Conservation (phyloP, 108 stramenopile species). For the Conticribra weissflogii region DNA sequence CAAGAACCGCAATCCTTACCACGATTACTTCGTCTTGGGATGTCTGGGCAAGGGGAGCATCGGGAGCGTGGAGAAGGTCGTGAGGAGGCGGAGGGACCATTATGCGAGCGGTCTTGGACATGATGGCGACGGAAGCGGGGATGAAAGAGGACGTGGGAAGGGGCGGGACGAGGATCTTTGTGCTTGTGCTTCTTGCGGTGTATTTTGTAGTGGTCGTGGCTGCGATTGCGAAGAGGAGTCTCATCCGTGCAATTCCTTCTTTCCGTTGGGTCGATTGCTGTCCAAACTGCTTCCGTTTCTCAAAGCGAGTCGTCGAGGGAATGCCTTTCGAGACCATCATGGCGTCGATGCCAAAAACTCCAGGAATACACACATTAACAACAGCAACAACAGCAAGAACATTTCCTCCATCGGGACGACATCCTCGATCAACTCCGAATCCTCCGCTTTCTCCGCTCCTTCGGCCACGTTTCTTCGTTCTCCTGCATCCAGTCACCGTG, state of each 20-base stretch:
- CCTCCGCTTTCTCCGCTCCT: slow-evolving; percentile 19
- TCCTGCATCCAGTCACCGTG: too few species aligned
- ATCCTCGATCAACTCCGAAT: slow-evolving; percentile 21
- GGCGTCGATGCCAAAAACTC: background rate
- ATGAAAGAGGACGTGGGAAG: too few species aligned
- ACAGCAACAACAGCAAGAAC: background rate
- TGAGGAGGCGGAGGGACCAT: slow-evolving; percentile 8
- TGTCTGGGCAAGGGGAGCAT: slow-evolving; percentile 27
- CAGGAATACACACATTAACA: background rate
- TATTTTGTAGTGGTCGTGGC: too few species aligned
- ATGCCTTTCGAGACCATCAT: background rate
- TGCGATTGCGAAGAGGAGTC: too few species aligned
- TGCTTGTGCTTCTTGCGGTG: too few species aligned
- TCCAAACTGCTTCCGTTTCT: too few species aligned
- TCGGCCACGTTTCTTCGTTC: background rate
- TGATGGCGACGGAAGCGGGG: too few species aligned
- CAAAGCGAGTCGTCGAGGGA: too few species aligned
- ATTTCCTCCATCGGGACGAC: background rate
- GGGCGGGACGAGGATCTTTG: too few species aligned
- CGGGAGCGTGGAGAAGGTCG: slow-evolving; percentile 32
- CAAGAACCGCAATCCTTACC: slow-evolving; percentile 23
- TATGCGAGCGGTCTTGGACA: background rate
- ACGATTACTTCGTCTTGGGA: slow-evolving; percentile 12
- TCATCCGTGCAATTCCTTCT: too few species aligned
- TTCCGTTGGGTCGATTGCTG: too few species aligned